phyloP scores from a whole-genome alignment of 1,284 basidiomycete genomes.

The Boletus albobrunnescens region DNA sequence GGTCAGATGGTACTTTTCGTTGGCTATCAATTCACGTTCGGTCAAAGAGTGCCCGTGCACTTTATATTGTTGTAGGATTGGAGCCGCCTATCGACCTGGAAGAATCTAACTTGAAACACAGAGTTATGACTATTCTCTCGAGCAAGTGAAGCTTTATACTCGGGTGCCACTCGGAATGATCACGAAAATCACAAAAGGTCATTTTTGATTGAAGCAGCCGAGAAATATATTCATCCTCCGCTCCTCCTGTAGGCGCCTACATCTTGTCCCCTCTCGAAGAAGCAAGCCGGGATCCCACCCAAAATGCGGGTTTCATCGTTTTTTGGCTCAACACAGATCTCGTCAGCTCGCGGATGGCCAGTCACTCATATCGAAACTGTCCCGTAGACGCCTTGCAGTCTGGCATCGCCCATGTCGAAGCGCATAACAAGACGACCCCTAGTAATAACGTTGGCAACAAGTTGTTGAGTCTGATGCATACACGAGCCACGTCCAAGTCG shows the following conservation, averaged over 20 bases:
- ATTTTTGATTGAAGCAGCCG: not conserved
- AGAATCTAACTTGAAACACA: slow-evolving; percentile 30
- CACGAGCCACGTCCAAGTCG: slow-evolving; percentile 27
- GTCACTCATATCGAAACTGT: slow-evolving; percentile 79
- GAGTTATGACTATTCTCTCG: slow-evolving; percentile 89
- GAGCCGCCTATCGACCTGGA: not conserved
- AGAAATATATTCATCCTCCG: not conserved
- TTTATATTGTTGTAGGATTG: slow-evolving; percentile 61
- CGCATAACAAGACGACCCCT: slow-evolving; percentile 6
- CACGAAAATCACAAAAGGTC: slow-evolving; percentile 79
- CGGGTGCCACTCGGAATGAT: slow-evolving; percentile 85
- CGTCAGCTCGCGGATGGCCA: slow-evolving; percentile 67
- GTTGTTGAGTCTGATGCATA: slow-evolving; percentile 7
- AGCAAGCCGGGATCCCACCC: slow-evolving; percentile 76
- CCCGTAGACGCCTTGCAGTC: slow-evolving; percentile 34
- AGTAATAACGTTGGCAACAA: slow-evolving; percentile 20
- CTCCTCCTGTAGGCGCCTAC: slow-evolving; percentile 68
- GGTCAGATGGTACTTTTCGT: slow-evolving; percentile 29
- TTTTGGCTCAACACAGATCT: slow-evolving; percentile 68
- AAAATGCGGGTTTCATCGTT: slow-evolving; percentile 84
- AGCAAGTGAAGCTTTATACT: slow-evolving; percentile 87
- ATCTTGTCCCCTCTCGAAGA: slow-evolving; percentile 89
- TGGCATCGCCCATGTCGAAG: slow-evolving; percentile 11
- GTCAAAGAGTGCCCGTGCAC: slow-evolving; percentile 53
- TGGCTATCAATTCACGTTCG: slow-evolving; percentile 4